phyloP scores from a whole-genome alignment of 345 rosid species.

The Populus davidiana region DNA sequence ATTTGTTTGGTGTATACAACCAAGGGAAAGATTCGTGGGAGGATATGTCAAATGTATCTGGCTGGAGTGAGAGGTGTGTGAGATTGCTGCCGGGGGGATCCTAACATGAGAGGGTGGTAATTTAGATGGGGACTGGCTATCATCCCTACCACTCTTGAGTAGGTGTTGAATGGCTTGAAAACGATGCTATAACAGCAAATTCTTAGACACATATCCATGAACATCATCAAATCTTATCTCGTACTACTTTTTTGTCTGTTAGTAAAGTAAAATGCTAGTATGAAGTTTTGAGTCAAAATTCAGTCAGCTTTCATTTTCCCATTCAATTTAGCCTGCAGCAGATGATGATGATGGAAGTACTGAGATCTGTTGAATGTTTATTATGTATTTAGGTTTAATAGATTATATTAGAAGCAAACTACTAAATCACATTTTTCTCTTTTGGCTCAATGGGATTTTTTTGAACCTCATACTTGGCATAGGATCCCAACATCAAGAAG shows the following conservation, averaged over 20 bases:
- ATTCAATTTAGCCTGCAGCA: neutral
- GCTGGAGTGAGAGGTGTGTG: neutral
- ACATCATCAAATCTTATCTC: neutral
- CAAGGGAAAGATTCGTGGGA: neutral
- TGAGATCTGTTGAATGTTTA: neutral
- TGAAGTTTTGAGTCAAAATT: neutral
- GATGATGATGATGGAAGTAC: neutral
- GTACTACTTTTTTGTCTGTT: neutral
- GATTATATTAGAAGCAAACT: neutral
- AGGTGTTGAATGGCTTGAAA: constrained; percentile 18
- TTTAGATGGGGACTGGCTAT: constrained; percentile 7
- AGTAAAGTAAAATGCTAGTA: neutral
- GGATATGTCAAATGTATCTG: neutral
- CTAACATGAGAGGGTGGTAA: neutral
- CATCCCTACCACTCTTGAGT: neutral
- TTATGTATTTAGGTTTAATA: neutral
- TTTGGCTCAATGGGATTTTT: neutral
- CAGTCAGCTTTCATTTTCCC: neutral
- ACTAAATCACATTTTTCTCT: neutral
- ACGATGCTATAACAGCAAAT: constrained; percentile 18
- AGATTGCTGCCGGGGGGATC: constrained; percentile 13
- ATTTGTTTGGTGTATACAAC: neutral
- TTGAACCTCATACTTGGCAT: neutral
- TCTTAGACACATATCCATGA: neutral
- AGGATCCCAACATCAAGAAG: constrained; percentile 25